phyloP scores from a whole-genome alignment of 2,329 filamentous ascomycete genomes.

The Tolypocladium ovalisporum region DNA sequence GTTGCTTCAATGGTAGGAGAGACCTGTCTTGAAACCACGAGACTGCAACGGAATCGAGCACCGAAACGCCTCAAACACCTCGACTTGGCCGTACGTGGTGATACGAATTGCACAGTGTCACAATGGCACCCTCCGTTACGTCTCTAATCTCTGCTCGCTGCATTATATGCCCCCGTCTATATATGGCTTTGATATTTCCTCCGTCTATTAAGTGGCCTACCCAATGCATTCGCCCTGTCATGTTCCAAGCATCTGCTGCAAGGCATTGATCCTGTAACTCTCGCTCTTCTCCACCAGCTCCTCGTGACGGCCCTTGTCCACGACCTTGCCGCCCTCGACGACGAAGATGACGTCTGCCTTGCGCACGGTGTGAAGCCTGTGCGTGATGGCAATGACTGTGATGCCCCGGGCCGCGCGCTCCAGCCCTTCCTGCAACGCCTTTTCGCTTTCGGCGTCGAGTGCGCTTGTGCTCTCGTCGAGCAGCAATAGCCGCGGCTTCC shows the following conservation, averaged over 20 bases:
- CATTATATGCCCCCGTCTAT: not conserved
- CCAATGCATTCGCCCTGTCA: not conserved
- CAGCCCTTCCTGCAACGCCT: conserved; percentile 54
- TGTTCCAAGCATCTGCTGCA: conserved; percentile 35
- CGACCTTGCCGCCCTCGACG: conserved; percentile 39
- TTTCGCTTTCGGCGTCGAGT: conserved; percentile 61
- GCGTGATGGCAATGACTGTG: conserved; percentile 48
- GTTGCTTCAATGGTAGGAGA: not conserved
- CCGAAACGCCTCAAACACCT: not conserved
- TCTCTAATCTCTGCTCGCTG: not conserved
- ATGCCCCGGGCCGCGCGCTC: conserved; percentile 43
- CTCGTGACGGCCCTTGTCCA: conserved; percentile 41
- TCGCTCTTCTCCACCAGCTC: conserved; percentile 43
- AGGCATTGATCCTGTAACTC: conserved; percentile 38
- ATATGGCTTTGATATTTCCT: not conserved
- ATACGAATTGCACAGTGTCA: not conserved
- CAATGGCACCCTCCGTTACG: not conserved
- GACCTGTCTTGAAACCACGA: not conserved
- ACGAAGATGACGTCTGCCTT: conserved; percentile 48
- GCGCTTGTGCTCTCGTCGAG: conserved; percentile 76
- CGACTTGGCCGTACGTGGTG: not conserved
- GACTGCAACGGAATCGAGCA: not conserved
- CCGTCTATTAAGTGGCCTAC: not conserved
- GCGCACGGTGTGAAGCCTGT: conserved; percentile 44
- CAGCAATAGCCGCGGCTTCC: conserved; percentile 61